Conservation (phyloP, 768 basidiomycete genomes). For the Termitomyces bulborhizus region DNA sequence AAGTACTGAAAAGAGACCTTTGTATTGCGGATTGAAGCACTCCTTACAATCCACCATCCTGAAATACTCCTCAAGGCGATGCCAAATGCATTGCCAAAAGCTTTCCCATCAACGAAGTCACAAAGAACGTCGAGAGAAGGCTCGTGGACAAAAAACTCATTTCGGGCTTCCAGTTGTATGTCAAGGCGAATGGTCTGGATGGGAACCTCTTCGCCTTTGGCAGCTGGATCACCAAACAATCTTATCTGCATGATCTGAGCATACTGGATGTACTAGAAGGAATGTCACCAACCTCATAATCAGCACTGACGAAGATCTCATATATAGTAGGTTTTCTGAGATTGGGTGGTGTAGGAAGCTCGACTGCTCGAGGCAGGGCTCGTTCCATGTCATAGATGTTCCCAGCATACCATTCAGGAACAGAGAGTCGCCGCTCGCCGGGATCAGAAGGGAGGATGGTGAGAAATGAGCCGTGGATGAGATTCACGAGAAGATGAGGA, state of each 20-base stretch:
- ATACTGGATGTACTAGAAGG: background rate
- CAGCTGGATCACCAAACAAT: slow-evolving; percentile 72
- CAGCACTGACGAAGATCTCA: slow-evolving; percentile 68
- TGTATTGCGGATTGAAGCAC: slow-evolving; percentile 13
- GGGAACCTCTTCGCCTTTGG: slow-evolving; percentile 36
- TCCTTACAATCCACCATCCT: slow-evolving; percentile 51
- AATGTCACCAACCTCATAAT: slow-evolving; percentile 60
- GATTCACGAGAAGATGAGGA: slow-evolving; percentile 51
- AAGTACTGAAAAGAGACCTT: slow-evolving; percentile 7
- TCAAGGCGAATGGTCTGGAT: slow-evolving; percentile 49
- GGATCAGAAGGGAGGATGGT: slow-evolving; percentile 46
- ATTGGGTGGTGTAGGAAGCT: slow-evolving; percentile 43
- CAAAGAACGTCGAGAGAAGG: slow-evolving; percentile 49
- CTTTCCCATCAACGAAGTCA: slow-evolving; percentile 69
- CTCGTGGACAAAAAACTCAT: slow-evolving; percentile 30
- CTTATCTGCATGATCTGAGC: slow-evolving; percentile 47
- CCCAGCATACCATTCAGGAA: slow-evolving; percentile 68
- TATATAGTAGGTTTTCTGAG: slow-evolving; percentile 42
- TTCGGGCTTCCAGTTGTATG: slow-evolving; percentile 32
- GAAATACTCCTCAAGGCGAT: slow-evolving; percentile 49
- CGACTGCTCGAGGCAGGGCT: slow-evolving; percentile 41
- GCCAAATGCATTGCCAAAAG: slow-evolving; percentile 69
- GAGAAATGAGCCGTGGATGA: slow-evolving; percentile 74
- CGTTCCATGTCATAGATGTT: slow-evolving; percentile 75
- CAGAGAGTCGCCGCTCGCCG: slow-evolving; percentile 11